Conservation (phyloP, 2,329 filamentous ascomycete species). For the Chrysoporthe puriensis region DNA sequence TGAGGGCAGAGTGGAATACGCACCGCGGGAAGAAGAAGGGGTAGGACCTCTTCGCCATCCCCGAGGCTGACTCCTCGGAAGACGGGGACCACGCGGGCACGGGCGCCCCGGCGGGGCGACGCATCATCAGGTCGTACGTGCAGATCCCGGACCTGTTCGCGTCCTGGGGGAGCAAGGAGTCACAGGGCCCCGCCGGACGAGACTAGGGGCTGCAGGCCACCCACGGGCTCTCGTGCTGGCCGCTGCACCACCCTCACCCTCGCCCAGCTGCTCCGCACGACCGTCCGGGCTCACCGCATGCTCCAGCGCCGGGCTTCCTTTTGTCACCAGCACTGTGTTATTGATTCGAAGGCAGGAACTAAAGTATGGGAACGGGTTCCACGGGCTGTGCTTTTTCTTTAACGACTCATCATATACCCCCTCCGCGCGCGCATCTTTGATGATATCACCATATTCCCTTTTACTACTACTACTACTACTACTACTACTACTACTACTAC, state of each 20-base stretch:
- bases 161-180: slow-evolving; percentile 15
- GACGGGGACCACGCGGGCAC: background rate
- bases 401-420: slow-evolving; percentile 21
- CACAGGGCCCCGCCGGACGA: slow-evolving; percentile 21
- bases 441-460: background rate
- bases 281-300: background rate
- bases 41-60: slow-evolving; percentile 14
- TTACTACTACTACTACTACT: no score
- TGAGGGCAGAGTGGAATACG: slow-evolving; percentile 79
- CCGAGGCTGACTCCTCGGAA: background rate
- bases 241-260: no score
- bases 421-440: background rate
- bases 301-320: slow-evolving; percentile 6
- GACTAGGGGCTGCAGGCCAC: slow-evolving; percentile 16
- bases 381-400: slow-evolving; percentile 17
- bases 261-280: background rate
- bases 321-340: slow-evolving; percentile 16
- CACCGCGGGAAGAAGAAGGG: slow-evolving; percentile 51
- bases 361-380: slow-evolving; percentile 19
- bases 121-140: background rate
- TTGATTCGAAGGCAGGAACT: background rate
- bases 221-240: slow-evolving; percentile 7
- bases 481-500: no score
- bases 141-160: slow-evolving; percentile 8
- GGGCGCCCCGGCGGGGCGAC: background rate